Percentiles rank a stretch among this genome's conserved stretches.
Evolutionary conservation across 163 green algal species (phyloP).

Genomic region (Scenedesmus sp.): DNA sequence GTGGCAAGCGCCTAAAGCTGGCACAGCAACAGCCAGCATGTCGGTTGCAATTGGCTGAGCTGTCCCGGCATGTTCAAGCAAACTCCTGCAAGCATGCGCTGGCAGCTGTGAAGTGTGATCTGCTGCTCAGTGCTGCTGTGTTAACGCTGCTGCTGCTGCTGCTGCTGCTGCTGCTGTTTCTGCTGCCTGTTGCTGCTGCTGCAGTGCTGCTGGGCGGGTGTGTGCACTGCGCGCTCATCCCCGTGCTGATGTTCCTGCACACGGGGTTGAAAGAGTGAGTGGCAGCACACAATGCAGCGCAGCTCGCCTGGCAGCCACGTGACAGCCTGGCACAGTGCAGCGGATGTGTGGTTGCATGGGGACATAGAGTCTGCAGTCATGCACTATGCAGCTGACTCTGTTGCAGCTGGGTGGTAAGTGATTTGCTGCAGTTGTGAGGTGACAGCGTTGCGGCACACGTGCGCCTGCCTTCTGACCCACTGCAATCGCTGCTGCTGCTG

Average conservation of each 20-base stretch:
- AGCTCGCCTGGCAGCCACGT: no score
- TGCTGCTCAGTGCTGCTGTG: neutral
- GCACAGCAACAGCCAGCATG: no score
- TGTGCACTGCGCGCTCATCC: conserved; percentile 59
- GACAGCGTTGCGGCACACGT: neutral
- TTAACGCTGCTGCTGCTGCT: neutral
- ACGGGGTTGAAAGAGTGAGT: conserved; percentile 66
- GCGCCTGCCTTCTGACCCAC: neutral
- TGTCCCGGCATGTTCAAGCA: neutral
- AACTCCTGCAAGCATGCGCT: neutral
- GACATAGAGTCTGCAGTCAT: no score
- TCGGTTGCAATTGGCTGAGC: no score
- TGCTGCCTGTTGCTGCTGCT: neutral
- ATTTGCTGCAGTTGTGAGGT: no score
- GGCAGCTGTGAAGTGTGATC: neutral
- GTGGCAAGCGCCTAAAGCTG: no score
- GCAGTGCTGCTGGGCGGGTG: conserved; percentile 52
- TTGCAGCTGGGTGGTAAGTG: no score
- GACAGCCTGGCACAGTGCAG: neutral
- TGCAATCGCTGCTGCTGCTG: neutral
- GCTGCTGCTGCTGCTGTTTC: neutral
- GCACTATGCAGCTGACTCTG: no score
- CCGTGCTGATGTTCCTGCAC: conserved; percentile 61
- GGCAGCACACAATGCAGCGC: no score
- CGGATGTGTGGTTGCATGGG: no score